Conservation (phyloP, 169 alveolate genomes). For the Plasmodium fragile region DNA sequence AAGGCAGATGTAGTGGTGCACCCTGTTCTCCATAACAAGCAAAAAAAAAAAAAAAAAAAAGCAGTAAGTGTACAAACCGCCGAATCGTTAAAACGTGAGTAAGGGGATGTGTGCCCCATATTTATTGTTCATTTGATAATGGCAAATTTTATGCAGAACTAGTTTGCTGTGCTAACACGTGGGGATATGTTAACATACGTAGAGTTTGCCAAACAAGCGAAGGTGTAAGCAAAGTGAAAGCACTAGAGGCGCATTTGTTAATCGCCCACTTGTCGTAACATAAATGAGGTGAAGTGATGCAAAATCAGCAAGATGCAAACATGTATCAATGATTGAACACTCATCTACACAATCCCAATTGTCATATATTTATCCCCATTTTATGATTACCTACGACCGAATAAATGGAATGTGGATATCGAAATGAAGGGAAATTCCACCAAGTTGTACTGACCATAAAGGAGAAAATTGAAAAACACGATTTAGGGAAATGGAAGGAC, state of each 20-base stretch:
- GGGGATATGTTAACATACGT: not conserved
- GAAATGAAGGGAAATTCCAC: conserved; percentile 43
- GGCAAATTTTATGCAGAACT: not conserved
- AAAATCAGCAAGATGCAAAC: not conserved
- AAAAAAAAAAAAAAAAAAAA: conserved; percentile 5
- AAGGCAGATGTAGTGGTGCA: not conserved
- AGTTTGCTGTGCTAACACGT: not conserved
- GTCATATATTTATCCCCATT: not conserved
- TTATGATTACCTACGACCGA: not conserved
- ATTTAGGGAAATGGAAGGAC: conserved; percentile 54
- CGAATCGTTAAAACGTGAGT: not conserved
- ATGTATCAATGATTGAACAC: not conserved
- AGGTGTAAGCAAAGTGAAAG: not conserved
- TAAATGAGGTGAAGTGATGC: not conserved
- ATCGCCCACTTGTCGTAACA: not conserved
- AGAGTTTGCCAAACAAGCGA: not conserved
- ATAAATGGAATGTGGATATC: conserved; percentile 47
- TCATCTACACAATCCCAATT: not conserved
- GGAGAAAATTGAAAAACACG: conserved; percentile 60
- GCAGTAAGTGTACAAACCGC: not conserved
- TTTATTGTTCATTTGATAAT: not conserved
- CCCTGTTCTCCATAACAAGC: not conserved
- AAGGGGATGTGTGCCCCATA: not conserved
- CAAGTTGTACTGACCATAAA: conserved; percentile 54
- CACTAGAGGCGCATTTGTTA: not conserved